Evolutionary conservation across 441 rosid species (phyloP).

Genomic region (Populus trichocarpa): DNA sequence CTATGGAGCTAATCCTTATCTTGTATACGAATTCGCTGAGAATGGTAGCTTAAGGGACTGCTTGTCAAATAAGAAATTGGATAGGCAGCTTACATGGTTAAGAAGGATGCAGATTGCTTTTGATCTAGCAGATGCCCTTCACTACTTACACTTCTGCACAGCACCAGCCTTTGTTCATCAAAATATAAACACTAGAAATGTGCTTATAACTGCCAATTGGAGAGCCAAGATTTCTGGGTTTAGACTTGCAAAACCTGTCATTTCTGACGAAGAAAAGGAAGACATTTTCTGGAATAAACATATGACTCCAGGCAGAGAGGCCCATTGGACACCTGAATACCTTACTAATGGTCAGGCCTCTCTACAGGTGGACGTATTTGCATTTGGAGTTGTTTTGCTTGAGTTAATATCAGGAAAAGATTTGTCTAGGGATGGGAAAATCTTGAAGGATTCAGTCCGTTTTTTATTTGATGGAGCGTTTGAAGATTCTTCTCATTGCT

Average conservation of each 20-base stretch:
- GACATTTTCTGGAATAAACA: background rate
- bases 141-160: slow-evolving; percentile 33
- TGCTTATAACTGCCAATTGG: slow-evolving; percentile 6
- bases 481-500: slow-evolving; percentile 18
- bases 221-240: slow-evolving; percentile 12
- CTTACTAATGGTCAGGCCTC: background rate
- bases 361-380: slow-evolving; percentile 19
- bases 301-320: background rate
- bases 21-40: slow-evolving; percentile 29
- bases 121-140: slow-evolving; percentile 36
- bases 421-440: slow-evolving; percentile 14
- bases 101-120: slow-evolving; percentile 33
- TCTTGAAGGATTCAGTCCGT: slow-evolving; percentile 16
- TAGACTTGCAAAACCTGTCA: background rate
- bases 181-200: slow-evolving; percentile 6
- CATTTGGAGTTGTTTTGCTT: slow-evolving; percentile 28
- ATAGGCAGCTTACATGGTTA: slow-evolving; percentile 29
- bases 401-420: slow-evolving; percentile 29
- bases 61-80: slow-evolving; percentile 14
- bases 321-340: background rate
- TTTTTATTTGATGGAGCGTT: slow-evolving; percentile 12
- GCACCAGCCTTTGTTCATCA: slow-evolving; percentile 25
- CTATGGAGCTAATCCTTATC: slow-evolving; percentile 19
- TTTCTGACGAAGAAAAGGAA: background rate
- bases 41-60: slow-evolving; percentile 22